phyloP scores from a whole-genome alignment of 768 basidiomycete species.

The Suillus occidentalis region DNA sequence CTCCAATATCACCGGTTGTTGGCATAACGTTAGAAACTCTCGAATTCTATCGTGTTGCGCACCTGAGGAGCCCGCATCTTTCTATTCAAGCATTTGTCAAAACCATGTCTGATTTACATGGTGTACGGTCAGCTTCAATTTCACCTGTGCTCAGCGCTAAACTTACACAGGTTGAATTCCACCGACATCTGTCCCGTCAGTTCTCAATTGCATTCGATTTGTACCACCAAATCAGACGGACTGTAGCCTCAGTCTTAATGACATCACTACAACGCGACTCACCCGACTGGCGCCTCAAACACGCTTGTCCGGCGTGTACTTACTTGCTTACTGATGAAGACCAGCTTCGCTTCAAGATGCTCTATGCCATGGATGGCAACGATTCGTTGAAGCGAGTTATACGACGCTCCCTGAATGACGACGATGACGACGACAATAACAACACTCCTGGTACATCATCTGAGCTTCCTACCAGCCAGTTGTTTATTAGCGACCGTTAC shows the following conservation, averaged over 20 bases:
- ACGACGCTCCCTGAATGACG: no score
- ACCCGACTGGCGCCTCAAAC: conserved; percentile 10
- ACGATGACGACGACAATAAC: no score
- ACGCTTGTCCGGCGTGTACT: conserved; percentile 11
- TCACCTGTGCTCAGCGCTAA: not conserved
- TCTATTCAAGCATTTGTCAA: conserved; percentile 1
- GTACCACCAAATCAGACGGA: conserved; percentile 25
- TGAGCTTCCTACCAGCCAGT: not conserved
- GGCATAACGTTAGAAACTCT: conserved; percentile 8
- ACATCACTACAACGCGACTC: conserved; percentile 11
- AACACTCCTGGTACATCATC: no score
- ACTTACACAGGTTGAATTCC: conserved; percentile 7
- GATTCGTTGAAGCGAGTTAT: no score
- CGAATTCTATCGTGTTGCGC: not conserved
- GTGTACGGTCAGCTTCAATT: not conserved
- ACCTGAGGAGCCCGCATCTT: not conserved
- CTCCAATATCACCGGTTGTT: conserved; percentile 8
- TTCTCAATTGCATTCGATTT: conserved; percentile 27
- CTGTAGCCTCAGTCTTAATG: conserved; percentile 15
- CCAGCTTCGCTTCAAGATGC: conserved; percentile 5
- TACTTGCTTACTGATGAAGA: conserved; percentile 4
- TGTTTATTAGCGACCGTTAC: not conserved
- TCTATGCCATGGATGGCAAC: conserved; percentile 13
- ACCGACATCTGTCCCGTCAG: conserved; percentile 15
- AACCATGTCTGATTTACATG: not conserved